Conservation (phyloP, 139 green algal species). For the Klebsormidium nitens region DNA sequence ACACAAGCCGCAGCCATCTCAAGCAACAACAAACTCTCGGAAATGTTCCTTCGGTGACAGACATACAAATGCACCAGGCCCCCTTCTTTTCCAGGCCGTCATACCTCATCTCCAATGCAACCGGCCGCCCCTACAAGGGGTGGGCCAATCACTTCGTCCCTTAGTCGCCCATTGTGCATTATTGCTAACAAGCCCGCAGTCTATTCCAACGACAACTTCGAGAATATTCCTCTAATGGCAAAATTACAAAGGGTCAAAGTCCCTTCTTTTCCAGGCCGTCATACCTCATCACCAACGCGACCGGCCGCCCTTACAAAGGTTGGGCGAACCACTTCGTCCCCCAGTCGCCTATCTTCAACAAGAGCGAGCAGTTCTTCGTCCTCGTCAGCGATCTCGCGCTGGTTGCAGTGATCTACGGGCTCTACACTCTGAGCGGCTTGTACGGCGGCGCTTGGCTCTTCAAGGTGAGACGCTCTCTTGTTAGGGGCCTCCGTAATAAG, state of each 20-base stretch:
- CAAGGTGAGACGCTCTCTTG: conserved; percentile 22
- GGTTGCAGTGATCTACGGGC: conserved; percentile 44
- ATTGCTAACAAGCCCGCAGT: conserved; percentile 76
- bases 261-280: conserved; percentile 54
- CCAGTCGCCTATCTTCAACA: conserved; percentile 77
- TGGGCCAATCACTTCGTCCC: conserved; percentile 83
- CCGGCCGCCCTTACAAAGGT: conserved; percentile 57
- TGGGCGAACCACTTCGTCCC: conserved; percentile 83
- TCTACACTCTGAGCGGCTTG: conserved; percentile 40
- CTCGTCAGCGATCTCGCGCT: conserved; percentile 56
- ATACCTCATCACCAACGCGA: conserved; percentile 74
- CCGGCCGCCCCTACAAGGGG: no score
- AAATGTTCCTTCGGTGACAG: conserved; percentile 12
- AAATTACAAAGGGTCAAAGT: conserved; percentile 13
- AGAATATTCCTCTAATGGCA: conserved; percentile 18
- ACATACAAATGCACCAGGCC: no score
- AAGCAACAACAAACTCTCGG: no score
- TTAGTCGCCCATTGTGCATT: conserved; percentile 79
- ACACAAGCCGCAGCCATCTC: no score
- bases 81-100: no score
- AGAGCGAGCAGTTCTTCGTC: conserved; percentile 64
- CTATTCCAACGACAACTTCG: no score
- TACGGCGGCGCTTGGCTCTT: conserved; percentile 43
- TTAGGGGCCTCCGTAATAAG: no score
- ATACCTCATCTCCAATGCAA: no score